Evolutionary conservation across 2,329 filamentous ascomycete species (phyloP), one percentile per base, ranked within the genome.

Genomic region (Drechslerella dactyloides): DNA sequence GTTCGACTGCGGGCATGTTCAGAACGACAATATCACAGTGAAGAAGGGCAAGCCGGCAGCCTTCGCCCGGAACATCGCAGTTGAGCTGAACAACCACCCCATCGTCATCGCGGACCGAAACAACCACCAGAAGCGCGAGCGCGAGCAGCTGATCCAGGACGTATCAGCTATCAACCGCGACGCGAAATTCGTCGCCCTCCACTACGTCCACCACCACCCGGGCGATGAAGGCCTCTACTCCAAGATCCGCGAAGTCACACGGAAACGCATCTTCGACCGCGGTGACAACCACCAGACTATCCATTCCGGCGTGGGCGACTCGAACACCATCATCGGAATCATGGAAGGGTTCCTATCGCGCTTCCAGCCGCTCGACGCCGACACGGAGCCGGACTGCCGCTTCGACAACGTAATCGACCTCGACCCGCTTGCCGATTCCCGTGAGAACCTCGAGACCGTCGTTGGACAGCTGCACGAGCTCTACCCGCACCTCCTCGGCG

Each of bases 231-330:
- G 81, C 42, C 82, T 91, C 74, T 85, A 94, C 6, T 84, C 90
- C 55, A 83, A 85, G 33, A 90, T 97, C 73, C 86, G 90, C 50
- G 82, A 85, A 64, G 83, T 93, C 24, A 96, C 92, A 0, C 88
- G 86, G 65, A 85, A 88, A 74, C 88, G 94, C 55, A 91, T 99
- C 0, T 82, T 97, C 19, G 84, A 86, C 4, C 89, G 94, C 21
- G 94, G 94, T 13, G 92, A 99, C 79, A 97, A 97, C 77, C 94
- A 99, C 79, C 94, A 99, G 81, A 99, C 94, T 0, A 97, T 99
- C 69, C 92, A 94, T 77, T 93, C 93, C 10, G 83, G 82, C n/a
- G 89, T 86, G 51, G 89, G 90, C 63, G 85, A 89, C 50, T 80
- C 83, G 52, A 81, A 84, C 17, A 93, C 96, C 79, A 90, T 94